Evolutionary conservation across 2,329 filamentous ascomycete genomes (phyloP), one percentile per base, ranked within the genome.

Genomic region (Neophaeococcomyces aloes): DNA sequence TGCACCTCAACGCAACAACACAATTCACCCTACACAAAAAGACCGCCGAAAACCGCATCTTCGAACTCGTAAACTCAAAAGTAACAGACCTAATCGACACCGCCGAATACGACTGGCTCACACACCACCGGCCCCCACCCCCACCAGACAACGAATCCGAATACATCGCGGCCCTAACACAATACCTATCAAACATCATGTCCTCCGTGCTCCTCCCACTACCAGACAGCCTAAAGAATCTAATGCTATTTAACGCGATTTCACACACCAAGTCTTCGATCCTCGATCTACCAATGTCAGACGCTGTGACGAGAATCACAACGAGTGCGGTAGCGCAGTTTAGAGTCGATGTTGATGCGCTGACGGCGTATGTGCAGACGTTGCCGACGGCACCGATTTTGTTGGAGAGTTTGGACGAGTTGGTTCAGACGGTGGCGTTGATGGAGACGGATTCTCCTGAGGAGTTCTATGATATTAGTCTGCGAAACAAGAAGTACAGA

Each of bases 41-140:
- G 67, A 87, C 83, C 1, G 91, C 91, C 0, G 89, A 95, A 60
- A 94, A 95, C 65, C 83, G 93, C 27, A 96, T 98, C 46, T 98
- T 98, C 59, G 93, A 98, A 65, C 75, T 98, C 0, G 91, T 98
- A 50, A 96, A 98, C 66, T 93, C 85, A 45, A 98, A 98, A 68
- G 96, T 98, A 56, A 89, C 96, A 58, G 91, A 98, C 60, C 75
- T 98, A 8, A 84, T 98, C 43, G 89, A 95, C 56, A 96, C 88
- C 0, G 89, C 91, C 25, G 91, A 98, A 64, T 98, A 98, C 60
- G 86, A 96, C 61, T 98, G 91, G 75, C 76, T 74, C 63, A 70
- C 75, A 6, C 69, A 73, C 3, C 76, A 71, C 5, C 67, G n/a
- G n/a, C n/a, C n/a, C n/a, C n/a, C n/a, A n/a, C n/a, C n/a, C n/a